phyloP scores from a whole-genome alignment of 2,329 filamentous ascomycete species.

The Hymenoscyphus occultus region DNA sequence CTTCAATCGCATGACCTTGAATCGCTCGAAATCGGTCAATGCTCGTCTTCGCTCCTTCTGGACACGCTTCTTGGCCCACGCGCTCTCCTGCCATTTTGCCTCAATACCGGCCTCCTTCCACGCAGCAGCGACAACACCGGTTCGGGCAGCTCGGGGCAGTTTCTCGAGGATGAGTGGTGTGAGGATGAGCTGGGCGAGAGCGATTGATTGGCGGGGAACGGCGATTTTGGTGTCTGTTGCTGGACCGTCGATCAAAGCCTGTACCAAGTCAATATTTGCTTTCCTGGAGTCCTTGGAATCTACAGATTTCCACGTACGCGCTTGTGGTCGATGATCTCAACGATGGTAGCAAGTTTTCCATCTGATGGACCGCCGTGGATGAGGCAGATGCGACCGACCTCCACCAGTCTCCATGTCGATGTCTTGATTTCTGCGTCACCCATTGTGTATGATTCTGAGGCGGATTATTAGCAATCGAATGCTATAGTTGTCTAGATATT shows the following conservation, averaged over 20 bases:
- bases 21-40: conserved; percentile 98
- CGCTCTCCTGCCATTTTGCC: conserved; percentile 85
- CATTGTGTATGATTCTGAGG: conserved; percentile 65
- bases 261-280: conserved; percentile 35
- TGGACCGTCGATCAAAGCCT: conserved; percentile 97
- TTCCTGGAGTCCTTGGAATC: conserved; percentile 11
- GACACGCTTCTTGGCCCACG: conserved; percentile 91
- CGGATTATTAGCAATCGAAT: conserved; percentile 29
- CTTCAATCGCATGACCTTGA: conserved; percentile 99
- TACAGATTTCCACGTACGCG: conserved; percentile 72
- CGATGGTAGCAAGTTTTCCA: conserved; percentile 87
- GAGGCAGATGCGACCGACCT: conserved; percentile 96
- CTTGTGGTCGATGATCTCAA: conserved; percentile 99
- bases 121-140: conserved; percentile 75
- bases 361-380: conserved; percentile 76
- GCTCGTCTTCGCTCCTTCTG: conserved; percentile 82
- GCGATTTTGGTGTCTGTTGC: conserved; percentile 74
- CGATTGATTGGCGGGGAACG: conserved; percentile 82
- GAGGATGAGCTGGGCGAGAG: conserved; percentile 80
- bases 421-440: conserved; percentile 78
- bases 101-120: conserved; percentile 94
- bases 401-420: conserved; percentile 90
- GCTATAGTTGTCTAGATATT: conserved; percentile 17
- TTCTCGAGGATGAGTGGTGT: conserved; percentile 84
- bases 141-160: conserved; percentile 81